These are phyloP conservation scores for Alternaria brassicae DNA, from an alignment of 2,329 filamentous ascomycete genomes.

Conservation along the genomic window DNA sequence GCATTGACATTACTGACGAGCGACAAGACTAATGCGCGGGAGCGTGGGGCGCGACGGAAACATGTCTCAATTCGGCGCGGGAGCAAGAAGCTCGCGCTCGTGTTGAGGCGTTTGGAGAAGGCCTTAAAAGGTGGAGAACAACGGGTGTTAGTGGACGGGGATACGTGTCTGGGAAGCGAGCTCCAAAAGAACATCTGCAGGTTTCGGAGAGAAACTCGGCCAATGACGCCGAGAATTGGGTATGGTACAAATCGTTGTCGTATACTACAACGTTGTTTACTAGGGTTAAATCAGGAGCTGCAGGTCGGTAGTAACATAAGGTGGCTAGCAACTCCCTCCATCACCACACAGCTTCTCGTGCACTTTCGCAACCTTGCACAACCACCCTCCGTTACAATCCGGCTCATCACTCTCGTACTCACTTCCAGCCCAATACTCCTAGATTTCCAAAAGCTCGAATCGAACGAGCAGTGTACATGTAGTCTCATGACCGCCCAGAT, in stretches of 20 bases:
- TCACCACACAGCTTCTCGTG: not conserved
- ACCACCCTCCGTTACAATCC: not conserved
- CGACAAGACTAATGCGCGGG: not conserved
- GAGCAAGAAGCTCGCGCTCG: not conserved
- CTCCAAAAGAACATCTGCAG: not conserved
- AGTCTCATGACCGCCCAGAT: conserved; percentile 70
- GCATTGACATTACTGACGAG: not conserved
- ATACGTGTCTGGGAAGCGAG: not conserved
- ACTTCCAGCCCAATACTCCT: conserved; percentile 6
- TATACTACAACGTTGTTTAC: not conserved
- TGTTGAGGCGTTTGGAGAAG: not conserved
- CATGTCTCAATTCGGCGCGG: not conserved
- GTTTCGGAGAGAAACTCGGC: not conserved
- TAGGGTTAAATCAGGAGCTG: not conserved
- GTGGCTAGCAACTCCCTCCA: not conserved
- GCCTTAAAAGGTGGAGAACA: not conserved
- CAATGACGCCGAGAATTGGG: not conserved
- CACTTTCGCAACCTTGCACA: not conserved
- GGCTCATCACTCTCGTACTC: not conserved
- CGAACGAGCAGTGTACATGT: conserved; percentile 67
- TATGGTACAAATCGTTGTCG: not conserved
- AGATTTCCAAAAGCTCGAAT: conserved; percentile 59
- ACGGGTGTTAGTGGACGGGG: not conserved
- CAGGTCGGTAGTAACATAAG: not conserved
- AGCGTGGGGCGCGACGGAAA: not conserved